These are phyloP conservation scores for Amanita phalloides DNA, from an alignment of 768 basidiomycete species.

Conservation along the genomic window DNA sequence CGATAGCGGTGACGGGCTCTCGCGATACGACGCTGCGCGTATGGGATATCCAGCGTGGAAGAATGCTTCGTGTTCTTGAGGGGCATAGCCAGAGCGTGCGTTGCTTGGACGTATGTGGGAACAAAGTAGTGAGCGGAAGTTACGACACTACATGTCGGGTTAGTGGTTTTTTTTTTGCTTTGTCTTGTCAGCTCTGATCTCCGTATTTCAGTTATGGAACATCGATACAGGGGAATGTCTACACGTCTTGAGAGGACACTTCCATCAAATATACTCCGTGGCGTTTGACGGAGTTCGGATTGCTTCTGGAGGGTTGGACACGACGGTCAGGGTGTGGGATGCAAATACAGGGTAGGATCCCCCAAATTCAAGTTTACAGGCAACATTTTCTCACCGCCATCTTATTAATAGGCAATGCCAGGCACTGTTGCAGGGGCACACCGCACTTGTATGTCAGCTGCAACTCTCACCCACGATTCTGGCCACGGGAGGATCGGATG, in stretches of 20 bases:
- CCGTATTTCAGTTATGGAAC: constrained; percentile 63
- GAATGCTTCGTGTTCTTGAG: constrained; percentile 47
- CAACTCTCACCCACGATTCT: constrained; percentile 63
- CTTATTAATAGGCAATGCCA: constrained; percentile 48
- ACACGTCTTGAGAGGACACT: constrained; percentile 73
- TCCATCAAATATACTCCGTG: constrained; percentile 83
- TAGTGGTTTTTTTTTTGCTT: constrained; percentile 12
- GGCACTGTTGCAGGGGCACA: constrained; percentile 85
- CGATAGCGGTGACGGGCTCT: constrained; percentile 85
- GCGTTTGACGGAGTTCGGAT: constrained; percentile 80
- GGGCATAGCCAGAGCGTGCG: constrained; percentile 81
- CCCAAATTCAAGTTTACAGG: not conserved
- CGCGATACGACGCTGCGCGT: constrained; percentile 80
- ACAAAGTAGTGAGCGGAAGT: constrained; percentile 80
- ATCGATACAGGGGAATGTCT: constrained; percentile 83
- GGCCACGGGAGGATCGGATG: constrained; percentile 83
- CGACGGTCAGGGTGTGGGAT: constrained; percentile 89
- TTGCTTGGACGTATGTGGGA: constrained; percentile 82
- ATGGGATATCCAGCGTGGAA: constrained; percentile 87
- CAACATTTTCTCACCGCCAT: not conserved
- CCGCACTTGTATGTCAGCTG: constrained; percentile 84
- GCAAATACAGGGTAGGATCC: constrained; percentile 66
- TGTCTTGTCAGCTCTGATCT: constrained; percentile 3
- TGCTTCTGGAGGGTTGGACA: constrained; percentile 85
- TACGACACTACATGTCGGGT: constrained; percentile 88